phyloP scores from a whole-genome alignment of 2,329 filamentous ascomycete genomes.

The Cladophialophora immunda region DNA sequence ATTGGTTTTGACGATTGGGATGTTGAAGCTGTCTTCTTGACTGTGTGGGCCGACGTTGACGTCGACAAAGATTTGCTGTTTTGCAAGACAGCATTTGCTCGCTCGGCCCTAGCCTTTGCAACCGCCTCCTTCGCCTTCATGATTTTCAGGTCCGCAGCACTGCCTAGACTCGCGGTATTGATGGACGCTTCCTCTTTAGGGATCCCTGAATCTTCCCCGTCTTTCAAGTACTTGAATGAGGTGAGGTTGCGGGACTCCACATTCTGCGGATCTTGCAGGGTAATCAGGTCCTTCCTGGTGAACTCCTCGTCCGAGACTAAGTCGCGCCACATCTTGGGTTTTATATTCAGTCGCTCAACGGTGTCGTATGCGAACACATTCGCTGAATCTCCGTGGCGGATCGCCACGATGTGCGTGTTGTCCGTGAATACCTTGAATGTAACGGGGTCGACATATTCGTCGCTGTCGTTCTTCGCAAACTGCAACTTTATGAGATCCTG shows the following conservation, averaged over 20 bases:
- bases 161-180: slow-evolving; percentile 81
- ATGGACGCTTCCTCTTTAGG: slow-evolving; percentile 78
- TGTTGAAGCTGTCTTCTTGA: slow-evolving; percentile 38
- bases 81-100: slow-evolving; percentile 53
- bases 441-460: slow-evolving; percentile 93
- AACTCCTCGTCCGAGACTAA: slow-evolving; percentile 88
- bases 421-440: slow-evolving; percentile 98
- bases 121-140: slow-evolving; percentile 91
- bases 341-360: slow-evolving; percentile 92
- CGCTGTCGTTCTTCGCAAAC: slow-evolving; percentile 90
- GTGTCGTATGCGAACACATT: slow-evolving; percentile 99
- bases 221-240: slow-evolving; percentile 86
- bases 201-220: slow-evolving; percentile 73
- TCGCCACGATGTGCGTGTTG: slow-evolving; percentile 94
- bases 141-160: slow-evolving; percentile 73
- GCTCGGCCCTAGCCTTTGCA: slow-evolving; percentile 83
- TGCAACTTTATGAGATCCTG: slow-evolving; percentile 89
- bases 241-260: slow-evolving; percentile 81
- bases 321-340: slow-evolving; percentile 94
- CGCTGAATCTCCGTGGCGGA: slow-evolving; percentile 80
- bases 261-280: slow-evolving; percentile 94
- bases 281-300: slow-evolving; percentile 89
- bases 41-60: slow-evolving; percentile 18
- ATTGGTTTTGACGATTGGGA: slow-evolving; percentile 45
- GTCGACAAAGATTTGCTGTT: slow-evolving; percentile 13